Evolutionary conservation across 2,329 filamentous ascomycete genomes (phyloP), one percentile per base, ranked within the genome.

Genomic region (Arthrobotrys sinensis): DNA sequence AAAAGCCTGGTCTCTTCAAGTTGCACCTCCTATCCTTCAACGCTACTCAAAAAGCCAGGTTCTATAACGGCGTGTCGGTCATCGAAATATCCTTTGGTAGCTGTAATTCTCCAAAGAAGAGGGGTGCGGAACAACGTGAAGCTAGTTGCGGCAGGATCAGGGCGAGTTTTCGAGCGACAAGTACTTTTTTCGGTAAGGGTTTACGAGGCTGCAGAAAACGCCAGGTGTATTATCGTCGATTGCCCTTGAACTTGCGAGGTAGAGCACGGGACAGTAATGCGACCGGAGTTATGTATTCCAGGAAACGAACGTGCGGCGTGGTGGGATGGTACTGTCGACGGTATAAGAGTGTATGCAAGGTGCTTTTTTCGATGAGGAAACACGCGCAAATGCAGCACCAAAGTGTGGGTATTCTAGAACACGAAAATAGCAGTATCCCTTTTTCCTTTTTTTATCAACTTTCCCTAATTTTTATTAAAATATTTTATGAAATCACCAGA

Each of bases 381-480:
- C 71, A 68, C 71, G 71, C 71, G 71, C 71, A 68, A 63, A 68
- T 66, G 70, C 40, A 52, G 69, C 50, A 65, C 10, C n/a, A 57
- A 57, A 36, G 28, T 21, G 34, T 28, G 43, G 52, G 34, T 76
- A 69, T 76, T 40, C 34, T 28, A 60, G 55, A 60, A 60, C 55
- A 60, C 55, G 55, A 60, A 28, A 43, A 63, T 21, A 53, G 11
- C 24, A 36, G 28, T 32, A 32, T 52, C 48, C 24, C n/a, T 36
- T 16, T 16, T 53, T 53, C 16, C 8, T 36, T 2, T 7, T 45
- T 10, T 40, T 38, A 34, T 11, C 28, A 11, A 38, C 14, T 11
- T 38, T 21, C 32, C 21, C 11, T 12, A 43, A n/a, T 50, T n/a
- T 36, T 40, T 53, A 28, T 11, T 24, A 19, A 65, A 38, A 65